phyloP scores from a whole-genome alignment of 1,284 basidiomycete genomes.

The Irpex sp. region DNA sequence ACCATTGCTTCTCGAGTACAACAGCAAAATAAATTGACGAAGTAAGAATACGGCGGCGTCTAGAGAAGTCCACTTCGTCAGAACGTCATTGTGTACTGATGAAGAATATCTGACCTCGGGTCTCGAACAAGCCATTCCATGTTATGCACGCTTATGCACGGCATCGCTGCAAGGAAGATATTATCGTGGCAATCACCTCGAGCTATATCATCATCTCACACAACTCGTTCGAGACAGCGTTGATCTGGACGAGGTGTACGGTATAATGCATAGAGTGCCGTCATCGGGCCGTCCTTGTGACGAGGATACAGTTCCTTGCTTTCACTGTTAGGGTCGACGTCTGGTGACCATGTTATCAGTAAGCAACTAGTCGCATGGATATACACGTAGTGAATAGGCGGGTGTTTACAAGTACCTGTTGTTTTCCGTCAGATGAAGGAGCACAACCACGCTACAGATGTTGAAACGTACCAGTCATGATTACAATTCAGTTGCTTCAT shows the following conservation, averaged over 20 bases:
- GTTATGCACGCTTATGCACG: too few species aligned
- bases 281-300: background rate
- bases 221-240: background rate
- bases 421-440: background rate
- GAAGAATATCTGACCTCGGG: background rate
- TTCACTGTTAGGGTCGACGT: background rate
- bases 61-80: background rate
- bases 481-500: background rate
- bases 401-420: background rate
- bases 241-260: background rate
- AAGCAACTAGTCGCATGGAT: background rate
- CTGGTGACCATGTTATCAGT: background rate
- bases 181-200: background rate
- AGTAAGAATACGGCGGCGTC: background rate
- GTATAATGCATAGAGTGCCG: background rate
- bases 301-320: background rate
- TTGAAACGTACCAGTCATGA: background rate
- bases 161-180: background rate
- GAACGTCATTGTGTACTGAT: background rate
- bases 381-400: background rate
- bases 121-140: background rate
- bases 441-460: background rate
- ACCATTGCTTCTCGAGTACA: background rate
- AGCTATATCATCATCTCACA: background rate
- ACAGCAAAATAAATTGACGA: background rate